A percentile compares a stretch with the other conserved stretches of the same genome.
Evolutionary conservation across 371 early-diverging fungal species (phyloP).

Genomic region (Chytridiales sp.): DNA sequence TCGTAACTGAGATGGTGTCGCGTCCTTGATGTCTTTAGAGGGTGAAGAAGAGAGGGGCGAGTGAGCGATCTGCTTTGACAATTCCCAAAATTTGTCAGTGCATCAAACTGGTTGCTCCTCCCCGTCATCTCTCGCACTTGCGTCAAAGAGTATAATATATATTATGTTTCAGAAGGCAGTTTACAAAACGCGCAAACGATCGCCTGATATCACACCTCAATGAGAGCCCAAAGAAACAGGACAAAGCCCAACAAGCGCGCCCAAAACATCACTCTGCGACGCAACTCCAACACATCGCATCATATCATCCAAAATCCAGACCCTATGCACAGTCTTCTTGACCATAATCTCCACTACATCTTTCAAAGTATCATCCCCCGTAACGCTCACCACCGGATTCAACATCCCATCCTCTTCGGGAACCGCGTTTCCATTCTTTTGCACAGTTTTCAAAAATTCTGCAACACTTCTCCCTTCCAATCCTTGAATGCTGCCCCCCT

Average conservation of each 20-base stretch:
- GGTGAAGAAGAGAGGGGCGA: too few species aligned
- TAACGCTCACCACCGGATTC: conserved; percentile 3
- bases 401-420: not conserved
- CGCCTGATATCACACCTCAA: too few species aligned
- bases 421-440: not conserved
- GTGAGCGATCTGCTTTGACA: too few species aligned
- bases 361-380: conserved; percentile 19
- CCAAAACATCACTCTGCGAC: conserved; percentile 36
- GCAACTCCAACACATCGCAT: conserved; percentile 32
- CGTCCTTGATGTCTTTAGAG: too few species aligned
- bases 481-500: conserved; percentile 19
- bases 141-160: too few species aligned
- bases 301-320: conserved; percentile 32
- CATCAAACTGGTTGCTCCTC: too few species aligned
- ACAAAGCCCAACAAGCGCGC: conserved; percentile 23
- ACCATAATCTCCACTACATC: conserved; percentile 25
- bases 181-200: too few species aligned
- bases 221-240: too few species aligned
- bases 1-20: too few species aligned
- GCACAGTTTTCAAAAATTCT: conserved; percentile 27
- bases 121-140: too few species aligned
- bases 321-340: conserved; percentile 26
- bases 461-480: conserved; percentile 25
- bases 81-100: too few species aligned
- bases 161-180: too few species aligned